Conservation (phyloP, 2,329 filamentous ascomycete genomes). For the Lomentospora prolificans region DNA sequence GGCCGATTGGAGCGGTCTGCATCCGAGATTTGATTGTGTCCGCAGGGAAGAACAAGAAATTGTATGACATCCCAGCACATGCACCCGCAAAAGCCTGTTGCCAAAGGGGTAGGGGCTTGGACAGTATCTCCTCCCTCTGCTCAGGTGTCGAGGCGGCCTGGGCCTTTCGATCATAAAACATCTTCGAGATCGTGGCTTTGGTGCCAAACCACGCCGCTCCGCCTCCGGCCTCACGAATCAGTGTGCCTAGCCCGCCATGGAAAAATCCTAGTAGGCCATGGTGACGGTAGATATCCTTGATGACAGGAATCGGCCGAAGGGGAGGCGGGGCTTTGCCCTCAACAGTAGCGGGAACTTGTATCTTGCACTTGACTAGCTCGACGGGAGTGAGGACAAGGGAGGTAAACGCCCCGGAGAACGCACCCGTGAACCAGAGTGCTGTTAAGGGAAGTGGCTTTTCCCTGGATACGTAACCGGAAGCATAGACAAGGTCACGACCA, state of each 20-base stretch:
- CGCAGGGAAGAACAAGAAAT: slow-evolving; percentile 93
- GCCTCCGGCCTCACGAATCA: slow-evolving; percentile 89
- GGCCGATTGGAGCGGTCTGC: slow-evolving; percentile 71
- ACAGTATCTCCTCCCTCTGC: slow-evolving; percentile 29
- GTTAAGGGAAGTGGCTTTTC: slow-evolving; percentile 60
- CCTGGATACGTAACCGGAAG: slow-evolving; percentile 34
- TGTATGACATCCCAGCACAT: slow-evolving; percentile 84
- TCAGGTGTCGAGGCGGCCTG: slow-evolving; percentile 26
- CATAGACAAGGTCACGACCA: slow-evolving; percentile 56
- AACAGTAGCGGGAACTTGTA: slow-evolving; percentile 61
- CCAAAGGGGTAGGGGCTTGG: slow-evolving; percentile 60
- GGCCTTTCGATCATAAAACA: slow-evolving; percentile 54
- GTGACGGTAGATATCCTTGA: slow-evolving; percentile 69
- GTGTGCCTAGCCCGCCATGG: slow-evolving; percentile 86
- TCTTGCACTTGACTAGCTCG: slow-evolving; percentile 96
- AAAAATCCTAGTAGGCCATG: slow-evolving; percentile 84
- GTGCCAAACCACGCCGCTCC: slow-evolving; percentile 91
- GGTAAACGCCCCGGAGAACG: slow-evolving; percentile 78
- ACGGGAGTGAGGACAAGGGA: slow-evolving; percentile 88
- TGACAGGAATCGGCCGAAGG: slow-evolving; percentile 59
- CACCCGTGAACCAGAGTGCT: slow-evolving; percentile 70
- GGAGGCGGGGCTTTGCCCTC: slow-evolving; percentile 32
- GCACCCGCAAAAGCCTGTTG: slow-evolving; percentile 85
- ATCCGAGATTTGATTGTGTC: slow-evolving; percentile 97
- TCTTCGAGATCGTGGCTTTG: slow-evolving; percentile 68